Evolutionary conservation across 768 basidiomycete species (phyloP).

Genomic region (Boletus rubropictus): DNA sequence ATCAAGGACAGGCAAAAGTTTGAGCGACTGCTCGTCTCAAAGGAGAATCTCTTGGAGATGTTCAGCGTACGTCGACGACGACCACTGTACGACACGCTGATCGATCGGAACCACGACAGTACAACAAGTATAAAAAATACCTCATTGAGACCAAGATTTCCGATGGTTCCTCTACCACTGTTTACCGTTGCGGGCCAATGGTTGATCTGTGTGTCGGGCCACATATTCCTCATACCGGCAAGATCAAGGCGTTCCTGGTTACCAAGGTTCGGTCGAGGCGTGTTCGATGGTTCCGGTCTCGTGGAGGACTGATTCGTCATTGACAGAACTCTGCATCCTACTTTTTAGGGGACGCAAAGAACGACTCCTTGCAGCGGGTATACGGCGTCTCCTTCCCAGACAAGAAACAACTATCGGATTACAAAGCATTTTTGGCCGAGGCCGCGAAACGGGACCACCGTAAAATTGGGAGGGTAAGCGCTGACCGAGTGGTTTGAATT

Average conservation of each 20-base stretch:
- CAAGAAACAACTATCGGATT: constrained; percentile 88
- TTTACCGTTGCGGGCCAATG: constrained; percentile 98
- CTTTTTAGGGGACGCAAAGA: constrained; percentile 89
- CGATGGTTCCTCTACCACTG: constrained; percentile 93
- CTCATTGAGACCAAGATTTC: constrained; percentile 94
- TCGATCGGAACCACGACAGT: constrained; percentile 44
- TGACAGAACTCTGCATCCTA: constrained; percentile 91
- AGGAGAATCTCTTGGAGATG: constrained; percentile 95
- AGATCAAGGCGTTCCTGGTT: constrained; percentile 95
- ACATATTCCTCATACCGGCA: constrained; percentile 96
- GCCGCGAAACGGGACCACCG: constrained; percentile 98
- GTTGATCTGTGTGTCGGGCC: constrained; percentile 96
- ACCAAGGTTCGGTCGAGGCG: constrained; percentile 60
- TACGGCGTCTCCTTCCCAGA: constrained; percentile 99
- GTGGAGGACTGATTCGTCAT: not conserved
- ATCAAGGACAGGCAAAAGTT: constrained; percentile 98
- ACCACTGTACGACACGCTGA: not conserved
- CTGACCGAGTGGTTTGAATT: not conserved
- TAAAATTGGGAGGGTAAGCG: constrained; percentile 78
- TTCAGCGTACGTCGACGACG: constrained; percentile 66
- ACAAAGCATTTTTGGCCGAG: constrained; percentile 93
- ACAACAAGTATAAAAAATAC: constrained; percentile 97
- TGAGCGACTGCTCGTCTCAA: constrained; percentile 87
- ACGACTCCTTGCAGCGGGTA: constrained; percentile 92
- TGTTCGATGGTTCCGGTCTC: not conserved